Percentiles rank a stretch among this genome's conserved stretches.
These are phyloP conservation scores for Thalassiosira mediterranea DNA, from an alignment of 352 stramenopile genomes.

Conservation along the genomic window DNA sequence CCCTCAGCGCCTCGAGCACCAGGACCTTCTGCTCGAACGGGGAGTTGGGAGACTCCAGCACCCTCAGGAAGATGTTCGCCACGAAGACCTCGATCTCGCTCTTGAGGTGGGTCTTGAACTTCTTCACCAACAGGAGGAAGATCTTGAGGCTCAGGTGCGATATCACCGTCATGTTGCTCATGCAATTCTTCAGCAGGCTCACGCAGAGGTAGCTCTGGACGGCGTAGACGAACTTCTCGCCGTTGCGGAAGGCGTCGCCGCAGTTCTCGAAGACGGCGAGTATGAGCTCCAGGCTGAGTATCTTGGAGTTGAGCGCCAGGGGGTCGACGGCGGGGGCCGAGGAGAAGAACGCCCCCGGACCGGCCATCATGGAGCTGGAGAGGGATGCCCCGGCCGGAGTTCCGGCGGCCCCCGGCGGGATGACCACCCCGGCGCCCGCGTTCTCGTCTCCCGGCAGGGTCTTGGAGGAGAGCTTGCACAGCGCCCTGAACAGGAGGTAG, in stretches of 20 bases:
- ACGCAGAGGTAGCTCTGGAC: conserved; percentile 97
- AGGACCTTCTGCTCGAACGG: conserved; percentile 97
- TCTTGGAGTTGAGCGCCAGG: conserved; percentile 94
- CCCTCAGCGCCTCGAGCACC: conserved; percentile 94
- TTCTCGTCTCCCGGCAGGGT: conserved; percentile 82
- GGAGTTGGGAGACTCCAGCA: conserved; percentile 96
- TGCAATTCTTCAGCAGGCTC: conserved; percentile 98
- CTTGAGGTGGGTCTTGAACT: conserved; percentile 93
- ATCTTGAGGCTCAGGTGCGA: conserved; percentile 96
- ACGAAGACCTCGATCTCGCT: conserved; percentile 99
- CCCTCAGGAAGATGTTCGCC: conserved; percentile 96
- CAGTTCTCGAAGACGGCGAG: conserved; percentile 96
- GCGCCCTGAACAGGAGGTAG: conserved; percentile 96
- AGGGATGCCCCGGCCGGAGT: background rate
- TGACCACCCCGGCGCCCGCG: conserved; percentile 1
- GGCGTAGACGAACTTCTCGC: conserved; percentile 95
- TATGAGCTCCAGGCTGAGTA: conserved; percentile 96
- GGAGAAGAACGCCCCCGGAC: conserved; percentile 37
- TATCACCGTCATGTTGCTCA: conserved; percentile 94
- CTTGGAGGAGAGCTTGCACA: conserved; percentile 95
- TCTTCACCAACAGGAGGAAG: conserved; percentile 94
- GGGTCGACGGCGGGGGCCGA: conserved; percentile 84
- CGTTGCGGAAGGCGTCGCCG: conserved; percentile 91
- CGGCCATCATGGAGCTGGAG: conserved; percentile 18
- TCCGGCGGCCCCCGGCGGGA: background rate